phyloP scores from a whole-genome alignment of 768 basidiomycete genomes.

The Boletus coccyginus region DNA sequence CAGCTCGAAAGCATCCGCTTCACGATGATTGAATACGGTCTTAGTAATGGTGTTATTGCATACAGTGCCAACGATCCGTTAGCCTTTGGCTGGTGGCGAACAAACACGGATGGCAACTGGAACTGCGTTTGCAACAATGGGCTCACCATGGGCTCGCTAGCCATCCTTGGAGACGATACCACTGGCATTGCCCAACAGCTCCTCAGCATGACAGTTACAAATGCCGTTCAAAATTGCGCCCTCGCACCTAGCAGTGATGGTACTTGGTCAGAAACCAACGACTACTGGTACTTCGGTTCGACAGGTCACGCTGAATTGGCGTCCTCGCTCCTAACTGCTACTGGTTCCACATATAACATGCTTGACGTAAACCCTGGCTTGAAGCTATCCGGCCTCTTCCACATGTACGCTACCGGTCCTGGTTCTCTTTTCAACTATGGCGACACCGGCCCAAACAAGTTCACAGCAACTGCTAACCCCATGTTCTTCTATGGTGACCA shows the following conservation, averaged over 20 bases:
- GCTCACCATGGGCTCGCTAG: conserved; percentile 83
- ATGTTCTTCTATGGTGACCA: conserved; percentile 74
- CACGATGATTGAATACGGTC: conserved; percentile 76
- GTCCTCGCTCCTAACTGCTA: conserved; percentile 77
- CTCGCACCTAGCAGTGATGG: conserved; percentile 65
- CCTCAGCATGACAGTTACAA: conserved; percentile 64
- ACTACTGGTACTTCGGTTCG: conserved; percentile 96
- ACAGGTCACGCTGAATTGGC: conserved; percentile 90
- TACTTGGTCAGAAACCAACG: conserved; percentile 89
- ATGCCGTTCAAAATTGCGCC: conserved; percentile 78
- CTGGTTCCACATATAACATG: conserved; percentile 79
- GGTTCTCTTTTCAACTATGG: conserved; percentile 77
- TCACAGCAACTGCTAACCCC: conserved; percentile 86
- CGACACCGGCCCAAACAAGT: conserved; percentile 85
- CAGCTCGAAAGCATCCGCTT: conserved; percentile 68
- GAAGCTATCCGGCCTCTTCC: conserved; percentile 74
- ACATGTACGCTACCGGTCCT: conserved; percentile 84
- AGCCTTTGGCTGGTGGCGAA: conserved; percentile 76
- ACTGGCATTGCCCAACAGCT: conserved; percentile 68
- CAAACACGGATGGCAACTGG: conserved; percentile 84
- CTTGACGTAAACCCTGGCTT: conserved; percentile 69
- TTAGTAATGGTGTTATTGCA: conserved; percentile 59
- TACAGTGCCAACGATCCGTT: conserved; percentile 39
- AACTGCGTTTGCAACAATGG: conserved; percentile 97
- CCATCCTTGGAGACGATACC: conserved; percentile 81